Base-by-base conservation (phyloP, 495 filamentous ascomycete species). In the Trichoderma gamsii region DNA sequence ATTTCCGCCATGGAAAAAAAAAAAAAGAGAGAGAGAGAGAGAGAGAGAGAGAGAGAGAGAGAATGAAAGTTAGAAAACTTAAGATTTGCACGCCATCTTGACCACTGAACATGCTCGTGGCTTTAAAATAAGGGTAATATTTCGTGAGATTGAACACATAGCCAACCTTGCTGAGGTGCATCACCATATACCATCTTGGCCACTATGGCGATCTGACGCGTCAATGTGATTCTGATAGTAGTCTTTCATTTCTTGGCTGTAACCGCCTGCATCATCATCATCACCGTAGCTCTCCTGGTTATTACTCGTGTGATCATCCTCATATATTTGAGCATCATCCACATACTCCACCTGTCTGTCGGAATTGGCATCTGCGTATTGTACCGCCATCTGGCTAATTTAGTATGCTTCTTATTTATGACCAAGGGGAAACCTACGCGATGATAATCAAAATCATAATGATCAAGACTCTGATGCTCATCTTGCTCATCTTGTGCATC, bases 361-460 rank as follows among this genome's bases (percentile, higher is more conserved):
- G 25, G 75, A 67, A 51, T 73, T 72, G 16, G 78, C 69, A 69
- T 84, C 80, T 41, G 74, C 80, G 66, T 84, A 82, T 64, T 80
- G 76, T 63, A 71, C 78, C 64, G 76, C 71, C 43, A 76, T 77
- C 81, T 84, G 65, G 0, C 46, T 12, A 15, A 21, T 29, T 35
- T 18, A 64, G 44, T 32, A 61, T 7, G 9, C 12, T 29, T 61
- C 65, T 41, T 18, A 44, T 16, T 65, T 52, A 38, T 21, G 27
- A 49, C 9, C 4, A 11, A 25, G 5, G 15, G 41, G 29, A 6
- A 12, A 79, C 81, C 76, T 75, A 84, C 81, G 49, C 81, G 79
- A 74, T 84, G 81, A 71, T 84, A 84, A 66, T 84, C 81, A 71
- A 82, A 84, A 64, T 82, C 78, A 67, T 79, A 78, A 49, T 79